Percentiles rank a stretch among this genome's conserved stretches.
These are phyloP conservation scores for Tolypocladium nubicola DNA, from an alignment of 2,329 filamentous ascomycete species.

Conservation along the genomic window DNA sequence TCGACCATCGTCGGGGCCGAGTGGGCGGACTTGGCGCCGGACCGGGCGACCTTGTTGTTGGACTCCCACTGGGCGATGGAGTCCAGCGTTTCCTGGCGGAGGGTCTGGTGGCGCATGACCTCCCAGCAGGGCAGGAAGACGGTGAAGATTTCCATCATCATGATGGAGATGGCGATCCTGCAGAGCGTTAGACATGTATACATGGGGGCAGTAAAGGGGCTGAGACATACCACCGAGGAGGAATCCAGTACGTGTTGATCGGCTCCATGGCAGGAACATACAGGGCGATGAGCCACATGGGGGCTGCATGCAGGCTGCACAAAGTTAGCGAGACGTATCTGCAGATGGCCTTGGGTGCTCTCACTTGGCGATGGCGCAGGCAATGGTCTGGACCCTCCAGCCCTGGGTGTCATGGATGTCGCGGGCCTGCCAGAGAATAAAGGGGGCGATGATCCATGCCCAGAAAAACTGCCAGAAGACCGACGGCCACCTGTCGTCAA, in stretches of 20 bases:
- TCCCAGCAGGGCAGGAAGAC: conserved; percentile 53
- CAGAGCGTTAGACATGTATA: conserved; percentile 6
- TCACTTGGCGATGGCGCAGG: conserved; percentile 31
- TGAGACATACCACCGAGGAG: conserved; percentile 46
- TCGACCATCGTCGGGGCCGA: conserved; percentile 13
- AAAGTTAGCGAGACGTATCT: conserved; percentile 1
- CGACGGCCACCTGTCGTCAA: conserved; percentile 37
- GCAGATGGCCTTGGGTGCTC: conserved; percentile 5
- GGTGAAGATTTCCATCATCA: conserved; percentile 49
- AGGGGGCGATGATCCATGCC: conserved; percentile 49
- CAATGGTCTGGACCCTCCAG: conserved; percentile 52
- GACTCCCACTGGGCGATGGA: conserved; percentile 33
- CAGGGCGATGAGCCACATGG: conserved; percentile 52
- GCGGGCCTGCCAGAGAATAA: conserved; percentile 48
- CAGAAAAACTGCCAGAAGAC: conserved; percentile 52
- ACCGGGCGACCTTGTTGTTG: conserved; percentile 16
- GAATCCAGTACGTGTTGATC: conserved; percentile 42
- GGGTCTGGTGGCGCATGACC: conserved; percentile 30
- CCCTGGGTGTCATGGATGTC: conserved; percentile 53
- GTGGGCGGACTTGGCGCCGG: conserved; percentile 8
- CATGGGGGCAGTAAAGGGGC: conserved; percentile 29
- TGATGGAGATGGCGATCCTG: conserved; percentile 40
- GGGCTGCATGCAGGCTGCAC: conserved; percentile 47
- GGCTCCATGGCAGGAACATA: conserved; percentile 35
- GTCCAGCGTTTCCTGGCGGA: conserved; percentile 31